A percentile compares a stretch with the other conserved stretches of the same genome.
phyloP scores from a whole-genome alignment of 2,329 filamentous ascomycete species.

The Nemania serpens region DNA sequence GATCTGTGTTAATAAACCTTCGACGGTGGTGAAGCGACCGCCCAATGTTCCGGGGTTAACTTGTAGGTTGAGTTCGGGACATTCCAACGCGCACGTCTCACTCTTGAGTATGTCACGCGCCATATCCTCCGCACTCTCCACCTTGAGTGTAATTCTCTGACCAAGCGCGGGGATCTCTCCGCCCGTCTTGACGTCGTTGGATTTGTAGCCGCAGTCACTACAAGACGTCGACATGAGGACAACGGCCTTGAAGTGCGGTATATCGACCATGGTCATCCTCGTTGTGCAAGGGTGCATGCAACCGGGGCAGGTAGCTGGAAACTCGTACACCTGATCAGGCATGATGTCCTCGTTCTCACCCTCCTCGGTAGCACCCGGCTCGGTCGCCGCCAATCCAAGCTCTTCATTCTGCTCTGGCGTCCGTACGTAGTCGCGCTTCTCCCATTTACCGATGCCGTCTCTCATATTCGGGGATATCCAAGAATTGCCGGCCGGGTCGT shows the following conservation, averaged over 20 bases:
- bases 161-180: conserved; percentile 88
- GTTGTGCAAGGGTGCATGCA: conserved; percentile 86
- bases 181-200: conserved; percentile 97
- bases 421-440: conserved; percentile 80
- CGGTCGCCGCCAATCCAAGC: conserved; percentile 71
- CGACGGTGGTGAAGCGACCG: conserved; percentile 94
- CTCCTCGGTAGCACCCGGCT: conserved; percentile 50
- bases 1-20: conserved; percentile 90
- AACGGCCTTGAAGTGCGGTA: conserved; percentile 97
- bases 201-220: conserved; percentile 88
- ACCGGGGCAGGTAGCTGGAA: conserved; percentile 89
- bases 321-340: conserved; percentile 89
- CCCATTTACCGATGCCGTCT: conserved; percentile 84
- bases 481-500: conserved; percentile 94
- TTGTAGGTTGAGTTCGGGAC: conserved; percentile 82
- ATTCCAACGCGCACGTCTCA: conserved; percentile 86
- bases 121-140: conserved; percentile 73
- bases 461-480: conserved; percentile 90
- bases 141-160: conserved; percentile 77
- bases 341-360: conserved; percentile 86
- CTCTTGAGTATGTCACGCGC: conserved; percentile 94
- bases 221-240: conserved; percentile 95
- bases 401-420: conserved; percentile 84
- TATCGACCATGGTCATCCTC: conserved; percentile 99
- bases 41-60: conserved; percentile 94